Percentiles rank a stretch among this genome's conserved stretches.
phyloP scores from a whole-genome alignment of 2,329 filamentous ascomycete genomes.

The Stemphylium beticola region DNA sequence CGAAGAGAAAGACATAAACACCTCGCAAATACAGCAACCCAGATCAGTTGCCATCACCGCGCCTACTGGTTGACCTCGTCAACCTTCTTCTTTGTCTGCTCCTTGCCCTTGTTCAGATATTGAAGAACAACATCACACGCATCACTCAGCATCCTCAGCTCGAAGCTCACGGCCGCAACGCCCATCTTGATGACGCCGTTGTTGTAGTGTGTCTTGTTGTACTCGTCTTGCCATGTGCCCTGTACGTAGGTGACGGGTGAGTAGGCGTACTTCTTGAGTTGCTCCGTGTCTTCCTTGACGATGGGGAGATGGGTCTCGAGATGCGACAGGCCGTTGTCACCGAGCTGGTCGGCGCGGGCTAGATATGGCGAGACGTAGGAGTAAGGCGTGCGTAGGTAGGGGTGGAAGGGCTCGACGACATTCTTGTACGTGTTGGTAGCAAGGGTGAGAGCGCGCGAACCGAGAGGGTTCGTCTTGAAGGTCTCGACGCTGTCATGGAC shows the following conservation, averaged over 20 bases:
- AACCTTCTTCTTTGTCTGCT: slow-evolving; percentile 42
- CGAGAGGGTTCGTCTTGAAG: slow-evolving; percentile 82
- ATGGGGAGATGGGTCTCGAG: slow-evolving; percentile 49
- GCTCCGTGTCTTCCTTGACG: slow-evolving; percentile 58
- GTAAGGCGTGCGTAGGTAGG: slow-evolving; percentile 80
- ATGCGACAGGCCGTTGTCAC: slow-evolving; percentile 45
- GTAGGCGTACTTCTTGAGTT: slow-evolving; percentile 45
- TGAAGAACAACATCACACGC: slow-evolving; percentile 36
- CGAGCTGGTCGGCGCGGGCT: slow-evolving; percentile 71
- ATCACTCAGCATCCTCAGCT: slow-evolving; percentile 48
- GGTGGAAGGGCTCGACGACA: slow-evolving; percentile 78
- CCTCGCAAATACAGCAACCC: no score
- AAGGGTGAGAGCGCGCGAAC: slow-evolving; percentile 79
- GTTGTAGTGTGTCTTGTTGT: slow-evolving; percentile 47
- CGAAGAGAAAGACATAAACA: not conserved
- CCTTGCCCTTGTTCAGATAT: slow-evolving; percentile 44
- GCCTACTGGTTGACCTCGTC: slow-evolving; percentile 46
- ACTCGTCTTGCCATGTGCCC: slow-evolving; percentile 48
- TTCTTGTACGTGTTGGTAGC: slow-evolving; percentile 76
- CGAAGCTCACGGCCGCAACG: slow-evolving; percentile 47
- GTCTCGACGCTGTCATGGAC: slow-evolving; percentile 78
- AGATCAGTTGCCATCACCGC: no score
- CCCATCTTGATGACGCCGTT: slow-evolving; percentile 46
- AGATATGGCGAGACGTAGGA: slow-evolving; percentile 85
- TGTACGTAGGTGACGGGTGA: slow-evolving; percentile 47